Conservation (phyloP, 1,139 yeast genomes). For the Zygosaccharomyces pseudobailii region DNA sequence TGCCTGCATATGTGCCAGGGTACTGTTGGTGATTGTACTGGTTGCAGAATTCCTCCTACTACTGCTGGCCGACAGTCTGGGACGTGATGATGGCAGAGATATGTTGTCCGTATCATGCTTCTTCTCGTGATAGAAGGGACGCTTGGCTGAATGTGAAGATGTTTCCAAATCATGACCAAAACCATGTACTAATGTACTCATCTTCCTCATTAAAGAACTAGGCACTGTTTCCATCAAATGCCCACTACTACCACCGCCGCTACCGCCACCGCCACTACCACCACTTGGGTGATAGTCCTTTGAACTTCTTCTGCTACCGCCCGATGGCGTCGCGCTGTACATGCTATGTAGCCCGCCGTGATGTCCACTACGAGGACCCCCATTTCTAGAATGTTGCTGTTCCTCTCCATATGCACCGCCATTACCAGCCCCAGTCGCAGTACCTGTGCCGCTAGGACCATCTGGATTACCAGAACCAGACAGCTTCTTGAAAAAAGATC, state of each 20-base stretch:
- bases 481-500: slow-evolving; percentile 21
- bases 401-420: background rate
- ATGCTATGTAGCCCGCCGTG: slow-evolving; percentile 1
- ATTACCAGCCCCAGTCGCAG: background rate
- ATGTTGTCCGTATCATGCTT: background rate
- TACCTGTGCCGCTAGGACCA: background rate
- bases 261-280: background rate
- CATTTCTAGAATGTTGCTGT: background rate
- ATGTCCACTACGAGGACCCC: background rate
- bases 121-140: background rate
- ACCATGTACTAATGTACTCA: slow-evolving; percentile 22
- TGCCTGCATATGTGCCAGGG: background rate
- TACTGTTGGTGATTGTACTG: background rate
- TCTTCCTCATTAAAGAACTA: slow-evolving; percentile 17
- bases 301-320: background rate
- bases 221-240: slow-evolving; percentile 11
- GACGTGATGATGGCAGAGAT: background rate
- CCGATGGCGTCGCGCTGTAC: background rate
- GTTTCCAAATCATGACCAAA: slow-evolving; percentile 12
- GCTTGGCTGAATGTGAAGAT: background rate
- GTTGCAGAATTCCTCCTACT: slow-evolving; percentile 1
- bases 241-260: background rate
- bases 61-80: background rate
- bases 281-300: slow-evolving; percentile 4
- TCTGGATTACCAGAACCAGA: slow-evolving; percentile 12